These are phyloP conservation scores for Hypoxylon rickii DNA, from an alignment of 495 filamentous ascomycete genomes.

Conservation along the genomic window DNA sequence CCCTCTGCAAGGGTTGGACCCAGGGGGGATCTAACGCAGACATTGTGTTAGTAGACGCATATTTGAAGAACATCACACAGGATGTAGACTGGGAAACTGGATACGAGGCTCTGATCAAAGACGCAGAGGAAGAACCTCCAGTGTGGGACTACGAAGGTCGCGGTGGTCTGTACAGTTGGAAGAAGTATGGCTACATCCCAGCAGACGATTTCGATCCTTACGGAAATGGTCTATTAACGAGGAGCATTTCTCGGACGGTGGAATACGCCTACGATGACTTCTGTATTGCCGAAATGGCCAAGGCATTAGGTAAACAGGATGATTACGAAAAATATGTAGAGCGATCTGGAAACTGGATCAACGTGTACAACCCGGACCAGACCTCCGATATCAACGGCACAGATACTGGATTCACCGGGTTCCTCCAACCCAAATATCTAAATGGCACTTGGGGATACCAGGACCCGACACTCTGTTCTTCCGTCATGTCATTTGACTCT, in stretches of 20 bases:
- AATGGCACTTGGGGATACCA: constrained; percentile 68
- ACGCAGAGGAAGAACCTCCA: constrained; percentile 68
- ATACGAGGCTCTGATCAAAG: constrained; percentile 68
- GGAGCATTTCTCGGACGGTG: constrained; percentile 69
- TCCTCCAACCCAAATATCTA: constrained; percentile 64
- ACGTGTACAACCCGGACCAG: constrained; percentile 65
- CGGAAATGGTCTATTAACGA: constrained; percentile 64
- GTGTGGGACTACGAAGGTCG: constrained; percentile 72
- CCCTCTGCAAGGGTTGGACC: constrained; percentile 66
- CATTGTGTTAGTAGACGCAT: constrained; percentile 66
- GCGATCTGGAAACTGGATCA: constrained; percentile 64
- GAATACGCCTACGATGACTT: constrained; percentile 78
- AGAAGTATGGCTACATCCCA: constrained; percentile 65
- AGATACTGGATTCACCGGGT: constrained; percentile 64
- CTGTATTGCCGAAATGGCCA: constrained; percentile 64
- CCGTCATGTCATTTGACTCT: constrained; percentile 52
- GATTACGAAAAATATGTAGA: constrained; percentile 62
- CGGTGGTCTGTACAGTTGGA: constrained; percentile 66
- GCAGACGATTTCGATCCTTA: constrained; percentile 64
- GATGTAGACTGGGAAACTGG: constrained; percentile 67
- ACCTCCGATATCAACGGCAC: constrained; percentile 58
- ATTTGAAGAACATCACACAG: constrained; percentile 63
- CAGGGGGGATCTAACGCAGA: constrained; percentile 78
- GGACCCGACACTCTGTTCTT: constrained; percentile 56
- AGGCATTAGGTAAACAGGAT: constrained; percentile 54